Evolutionary conservation across 768 basidiomycete genomes (phyloP).

Genomic region (Tulasnella sp.): DNA sequence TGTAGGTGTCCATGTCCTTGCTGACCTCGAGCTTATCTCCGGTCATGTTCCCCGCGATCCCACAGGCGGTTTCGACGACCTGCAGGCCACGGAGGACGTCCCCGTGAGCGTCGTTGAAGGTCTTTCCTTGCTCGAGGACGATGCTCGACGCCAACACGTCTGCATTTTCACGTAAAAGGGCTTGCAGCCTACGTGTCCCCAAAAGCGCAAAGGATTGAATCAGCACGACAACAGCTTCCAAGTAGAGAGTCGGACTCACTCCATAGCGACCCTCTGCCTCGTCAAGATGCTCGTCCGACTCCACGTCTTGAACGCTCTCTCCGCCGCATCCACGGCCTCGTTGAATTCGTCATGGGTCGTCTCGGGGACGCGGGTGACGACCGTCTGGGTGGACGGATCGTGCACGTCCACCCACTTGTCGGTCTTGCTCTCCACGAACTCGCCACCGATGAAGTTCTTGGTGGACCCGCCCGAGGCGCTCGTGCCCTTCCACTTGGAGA

Average conservation of each 20-base stretch:
- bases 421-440: slow-evolving; percentile 75
- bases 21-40: slow-evolving; percentile 81
- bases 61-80: slow-evolving; percentile 69
- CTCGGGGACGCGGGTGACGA: slow-evolving; percentile 84
- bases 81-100: slow-evolving; percentile 89
- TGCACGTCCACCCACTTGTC: slow-evolving; percentile 73
- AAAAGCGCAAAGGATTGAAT: neutral
- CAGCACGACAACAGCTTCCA: neutral
- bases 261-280: slow-evolving; percentile 78
- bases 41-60: slow-evolving; percentile 72
- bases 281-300: slow-evolving; percentile 71
- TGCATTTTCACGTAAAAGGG: slow-evolving; percentile 71
- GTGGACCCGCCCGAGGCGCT: slow-evolving; percentile 74
- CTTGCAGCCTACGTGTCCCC: slow-evolving; percentile 60
- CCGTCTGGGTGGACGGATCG: slow-evolving; percentile 90
- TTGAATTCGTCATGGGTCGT: slow-evolving; percentile 73
- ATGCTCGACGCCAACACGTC: slow-evolving; percentile 82
- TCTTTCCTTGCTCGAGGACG: slow-evolving; percentile 94
- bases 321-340: slow-evolving; percentile 71
- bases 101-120: slow-evolving; percentile 85
- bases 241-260: slow-evolving; percentile 44
- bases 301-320: slow-evolving; percentile 82
- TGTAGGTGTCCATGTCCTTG: slow-evolving; percentile 40
- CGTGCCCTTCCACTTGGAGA: slow-evolving; percentile 83
- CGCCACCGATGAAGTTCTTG: slow-evolving; percentile 84